Base-by-base conservation (phyloP, 1,284 basidiomycete genomes). In the Fomitopsis pinicola region DNA sequence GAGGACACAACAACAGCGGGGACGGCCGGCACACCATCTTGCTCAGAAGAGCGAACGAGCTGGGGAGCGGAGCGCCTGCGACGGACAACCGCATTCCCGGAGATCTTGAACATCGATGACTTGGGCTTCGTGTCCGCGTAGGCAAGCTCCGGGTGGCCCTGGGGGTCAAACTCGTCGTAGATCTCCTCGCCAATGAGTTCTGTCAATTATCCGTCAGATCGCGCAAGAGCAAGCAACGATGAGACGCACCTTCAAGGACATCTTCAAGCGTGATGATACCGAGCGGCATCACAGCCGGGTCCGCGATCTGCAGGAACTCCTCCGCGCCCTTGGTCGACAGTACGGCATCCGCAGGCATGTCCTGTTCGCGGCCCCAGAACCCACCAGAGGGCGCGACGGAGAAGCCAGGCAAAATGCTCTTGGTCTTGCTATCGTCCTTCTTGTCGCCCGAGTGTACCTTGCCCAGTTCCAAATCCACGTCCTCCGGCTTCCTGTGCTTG, bases 251-350 rank as follows among this genome's bases (percentile, higher is more conserved):
- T 83, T 97, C 94, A 9, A 97, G 80, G 17, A 97, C 92, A 66
- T 97, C 94, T 73, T 97, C 95, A 2, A 97, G 81, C 1, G 95
- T 97, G 66, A 97, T 96, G 71, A 97, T 94, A 62, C 95, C 95
- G 28, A 97, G 78, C 1, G 94, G 94, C 80, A 86, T 88, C 36
- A 91, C 80, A 35, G 87, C 83, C 0, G 82, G 88, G 72, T 88
- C 91, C 54, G 91, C 82, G 56, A 82, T 83, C 76, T 89, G 86
- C 69, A 93, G 77, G 75, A 94, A 92, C 82, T 89, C 85, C 36
- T 87, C 84, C 28, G 89, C 89, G 55, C 82, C 82, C 64, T 84
- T 82, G 67, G 88, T 85, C 3, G 85, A 82, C 58, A 95, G 73
- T 57, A 91, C 87, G 30, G 90, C 93, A 76, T 93, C 92, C 52